Base-by-base conservation (phyloP, 164 flowering plant genomes). In the Tetracentron sinense region DNA sequence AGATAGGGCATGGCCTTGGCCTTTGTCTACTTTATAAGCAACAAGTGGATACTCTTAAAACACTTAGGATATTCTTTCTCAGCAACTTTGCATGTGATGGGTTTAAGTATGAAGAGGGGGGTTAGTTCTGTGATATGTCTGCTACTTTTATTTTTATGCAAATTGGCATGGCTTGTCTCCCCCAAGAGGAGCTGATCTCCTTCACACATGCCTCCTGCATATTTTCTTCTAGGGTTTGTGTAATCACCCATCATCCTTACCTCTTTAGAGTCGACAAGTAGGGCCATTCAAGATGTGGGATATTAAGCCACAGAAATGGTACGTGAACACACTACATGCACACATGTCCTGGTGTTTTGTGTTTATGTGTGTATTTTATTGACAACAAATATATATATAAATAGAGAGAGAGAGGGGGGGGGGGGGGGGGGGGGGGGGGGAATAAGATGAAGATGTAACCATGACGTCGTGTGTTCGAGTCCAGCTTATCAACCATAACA, bases 121-220 rank as follows among this genome's bases (percentile, higher is more conserved):
- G 42, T 64, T 58, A 62, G 52, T 63, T 69, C 70, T 69, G 67
- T 68, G 74, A 70, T 78, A 72, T 67, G 58, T 56, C 60, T 54
- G 61, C 22, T 29, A 28, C 20, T 60, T 65, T 61, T 11, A 48
- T 64, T 65, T 42, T 66, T 52, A 62, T 58, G 60, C 62, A 52
- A 66, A 62, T 58, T 67, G 74, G 69, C 72, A 62, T 72, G 79
- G 59, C 69, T 69, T 75, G 78, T 75, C 69, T 58, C 77, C 78
- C 63, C 49, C 10, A 12, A 21, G 52, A 72, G 69, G 70, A 60
- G 50, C 75, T 61, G 54, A 68, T 60, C 73, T 35, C 69, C 42
- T 60, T 44, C 56, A 63, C 79, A 73, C 77, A 75, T 75, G 78
- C 56, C 60, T 31, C n/a, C 52, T 67, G 70, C 67, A 66, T 72